These are phyloP conservation scores for Peronospora destructor DNA, from an alignment of 352 stramenopile species.

Conservation along the genomic window DNA sequence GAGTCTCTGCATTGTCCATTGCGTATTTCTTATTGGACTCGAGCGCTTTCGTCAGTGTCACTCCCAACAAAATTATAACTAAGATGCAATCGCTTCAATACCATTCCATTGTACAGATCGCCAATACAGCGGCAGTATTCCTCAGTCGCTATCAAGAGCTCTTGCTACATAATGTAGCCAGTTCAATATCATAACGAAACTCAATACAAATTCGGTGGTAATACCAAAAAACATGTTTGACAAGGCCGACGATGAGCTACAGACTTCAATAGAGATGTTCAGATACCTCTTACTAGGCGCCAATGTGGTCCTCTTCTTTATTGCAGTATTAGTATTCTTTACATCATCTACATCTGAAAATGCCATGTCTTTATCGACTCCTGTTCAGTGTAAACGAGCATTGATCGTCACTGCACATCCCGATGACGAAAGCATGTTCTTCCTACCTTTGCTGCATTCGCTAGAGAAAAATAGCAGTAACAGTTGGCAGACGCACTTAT, in stretches of 20 bases:
- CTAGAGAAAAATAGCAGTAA: conserved; percentile 21
- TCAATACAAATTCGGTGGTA: conserved; percentile 18
- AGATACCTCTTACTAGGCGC: conserved; percentile 53
- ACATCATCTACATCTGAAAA: conserved; percentile 11
- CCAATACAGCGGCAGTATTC: conserved; percentile 46
- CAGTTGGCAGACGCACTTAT: conserved; percentile 63
- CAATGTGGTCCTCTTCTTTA: conserved; percentile 56
- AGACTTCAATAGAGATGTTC: conserved; percentile 43
- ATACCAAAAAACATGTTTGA: conserved; percentile 21
- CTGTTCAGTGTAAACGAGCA: conserved; percentile 32
- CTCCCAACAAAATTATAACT: conserved; percentile 21
- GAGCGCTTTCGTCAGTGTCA: conserved; percentile 35
- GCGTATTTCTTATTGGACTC: conserved; percentile 69
- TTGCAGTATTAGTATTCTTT: conserved; percentile 31
- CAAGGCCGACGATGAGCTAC: conserved; percentile 23
- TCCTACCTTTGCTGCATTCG: conserved; percentile 84
- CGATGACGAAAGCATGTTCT: conserved; percentile 97
- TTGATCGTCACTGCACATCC: conserved; percentile 92
- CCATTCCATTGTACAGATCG: conserved; percentile 37
- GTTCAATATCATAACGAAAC: conserved; percentile 9
- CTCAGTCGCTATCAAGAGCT: conserved; percentile 41
- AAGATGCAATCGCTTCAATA: conserved; percentile 30
- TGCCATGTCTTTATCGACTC: not conserved
- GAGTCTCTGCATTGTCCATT: conserved; percentile 50
- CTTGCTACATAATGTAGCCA: conserved; percentile 7